phyloP scores from a whole-genome alignment of 2,329 filamentous ascomycete species.

The Diaporthe batatas region DNA sequence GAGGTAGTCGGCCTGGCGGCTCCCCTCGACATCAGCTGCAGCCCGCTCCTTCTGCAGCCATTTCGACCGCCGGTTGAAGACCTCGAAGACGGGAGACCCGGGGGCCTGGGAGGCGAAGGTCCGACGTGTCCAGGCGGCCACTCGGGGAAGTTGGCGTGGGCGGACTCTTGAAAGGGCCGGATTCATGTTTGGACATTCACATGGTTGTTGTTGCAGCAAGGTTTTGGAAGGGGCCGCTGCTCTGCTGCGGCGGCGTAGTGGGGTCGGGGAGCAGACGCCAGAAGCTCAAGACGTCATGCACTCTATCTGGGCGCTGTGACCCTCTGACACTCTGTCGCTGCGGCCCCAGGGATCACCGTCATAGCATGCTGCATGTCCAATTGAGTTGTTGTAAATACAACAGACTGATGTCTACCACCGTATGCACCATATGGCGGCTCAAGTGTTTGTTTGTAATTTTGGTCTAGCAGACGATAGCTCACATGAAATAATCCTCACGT shows the following conservation, averaged over 20 bases:
- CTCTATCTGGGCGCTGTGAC: not conserved
- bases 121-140: constrained; percentile 54
- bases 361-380: not conserved
- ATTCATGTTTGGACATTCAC: constrained; percentile 38
- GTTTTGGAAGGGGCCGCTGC: not conserved
- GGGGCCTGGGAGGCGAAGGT: constrained; percentile 83
- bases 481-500: not conserved
- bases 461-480: not conserved
- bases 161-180: constrained; percentile 39
- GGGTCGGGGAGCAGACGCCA: constrained; percentile 10
- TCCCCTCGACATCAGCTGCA: constrained; percentile 75
- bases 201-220: constrained; percentile 30
- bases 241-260: not conserved
- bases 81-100: constrained; percentile 83
- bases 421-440: not conserved
- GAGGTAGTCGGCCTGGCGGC: constrained; percentile 89
- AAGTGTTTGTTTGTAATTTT: not conserved
- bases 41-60: constrained; percentile 93
- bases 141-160: constrained; percentile 20
- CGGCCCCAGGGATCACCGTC: not conserved
- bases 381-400: not conserved
- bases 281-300: constrained; percentile 36
- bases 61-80: constrained; percentile 92
- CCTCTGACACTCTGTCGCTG: not conserved
- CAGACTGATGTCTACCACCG: not conserved